These are phyloP conservation scores for Dothideomycetes sp. DNA, from an alignment of 2,329 filamentous ascomycete genomes.

Conservation along the genomic window DNA sequence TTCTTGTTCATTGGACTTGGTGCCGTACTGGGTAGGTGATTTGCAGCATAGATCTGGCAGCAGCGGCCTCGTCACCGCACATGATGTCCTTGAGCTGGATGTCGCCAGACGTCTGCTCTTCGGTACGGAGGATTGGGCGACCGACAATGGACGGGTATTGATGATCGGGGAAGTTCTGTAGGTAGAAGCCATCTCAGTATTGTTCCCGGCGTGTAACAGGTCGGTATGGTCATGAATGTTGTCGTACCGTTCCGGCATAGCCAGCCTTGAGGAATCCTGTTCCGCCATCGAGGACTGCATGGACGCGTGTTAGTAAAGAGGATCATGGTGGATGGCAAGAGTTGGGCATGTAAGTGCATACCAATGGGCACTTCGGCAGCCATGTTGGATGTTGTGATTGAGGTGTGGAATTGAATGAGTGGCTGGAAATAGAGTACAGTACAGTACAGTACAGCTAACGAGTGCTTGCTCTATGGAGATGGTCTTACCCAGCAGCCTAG, in stretches of 20 bases:
- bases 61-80: constrained; percentile 97
- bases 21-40: constrained; percentile 81
- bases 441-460: too few relatives aligned
- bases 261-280: constrained; percentile 99
- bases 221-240: background rate
- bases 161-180: constrained; percentile 93
- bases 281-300: constrained; percentile 91
- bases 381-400: constrained; percentile 26
- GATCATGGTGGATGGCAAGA: constrained; percentile 14
- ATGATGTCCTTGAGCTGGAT: constrained; percentile 93
- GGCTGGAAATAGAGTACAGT: too few relatives aligned
- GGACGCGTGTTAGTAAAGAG: constrained; percentile 16
- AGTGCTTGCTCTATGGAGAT: too few relatives aligned
- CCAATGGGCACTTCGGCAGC: constrained; percentile 43
- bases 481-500: too few relatives aligned
- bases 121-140: constrained; percentile 90
- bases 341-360: too few relatives aligned
- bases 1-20: background rate
- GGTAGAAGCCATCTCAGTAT: background rate
- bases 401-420: too few relatives aligned
- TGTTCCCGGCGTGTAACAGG: background rate
- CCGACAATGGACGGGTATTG: constrained; percentile 98
- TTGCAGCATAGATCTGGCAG: constrained; percentile 92
- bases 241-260: constrained; percentile 75
- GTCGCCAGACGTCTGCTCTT: constrained; percentile 65